Base-by-base conservation (phyloP, 139 green algal species). In the Pleodorina starrii region DNA sequence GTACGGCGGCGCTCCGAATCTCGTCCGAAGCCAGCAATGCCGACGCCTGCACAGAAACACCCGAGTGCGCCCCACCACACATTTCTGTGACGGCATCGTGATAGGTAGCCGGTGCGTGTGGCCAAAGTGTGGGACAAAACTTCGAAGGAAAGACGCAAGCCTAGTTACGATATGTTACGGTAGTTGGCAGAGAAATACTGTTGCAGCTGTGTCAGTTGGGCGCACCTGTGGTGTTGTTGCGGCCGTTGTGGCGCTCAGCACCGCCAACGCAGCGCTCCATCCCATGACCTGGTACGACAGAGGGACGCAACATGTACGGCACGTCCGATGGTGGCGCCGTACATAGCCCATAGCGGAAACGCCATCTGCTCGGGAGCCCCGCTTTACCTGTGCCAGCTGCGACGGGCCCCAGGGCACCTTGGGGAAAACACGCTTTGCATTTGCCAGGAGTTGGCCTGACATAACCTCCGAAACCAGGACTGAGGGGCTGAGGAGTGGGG, bases 361-460 rank as follows among this genome's bases (percentile, higher is more conserved):
- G n/a, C n/a, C n/a, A n/a, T n/a, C n/a, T n/a, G n/a, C n/a, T n/a
- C n/a, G n/a, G n/a, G n/a, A n/a, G n/a, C n/a, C n/a, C n/a, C n/a
- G n/a, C n/a, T n/a, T n/a, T n/a, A n/a, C 84, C 84, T 84, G 71
- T 0, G n/a, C 76, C 0, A 90, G 77, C 50, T 90, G 75, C 3
- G 12, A 14, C 0, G 87, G 87, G 16, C 87, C 87, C 87, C 87
- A 90, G 3, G 76, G 77, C 23, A 90, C 68, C 11, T 40, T 51
- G 0, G 87, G 87, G 27, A 87, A 79, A 1, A 7, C 66, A 0
- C 23, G 44, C 35, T 51, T 66, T 16, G 82, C 82, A 44, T 51
- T 88, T 2, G 19, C 21, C 0, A 88, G 35, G 1, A 88, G 63
- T 36, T 51, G 43, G 27, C 82, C 82, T 1, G 44, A 46, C 5